Percentiles rank a stretch among this genome's conserved stretches.
Conservation (phyloP, 352 stramenopile species). For the Pythium aphanidermatum region DNA sequence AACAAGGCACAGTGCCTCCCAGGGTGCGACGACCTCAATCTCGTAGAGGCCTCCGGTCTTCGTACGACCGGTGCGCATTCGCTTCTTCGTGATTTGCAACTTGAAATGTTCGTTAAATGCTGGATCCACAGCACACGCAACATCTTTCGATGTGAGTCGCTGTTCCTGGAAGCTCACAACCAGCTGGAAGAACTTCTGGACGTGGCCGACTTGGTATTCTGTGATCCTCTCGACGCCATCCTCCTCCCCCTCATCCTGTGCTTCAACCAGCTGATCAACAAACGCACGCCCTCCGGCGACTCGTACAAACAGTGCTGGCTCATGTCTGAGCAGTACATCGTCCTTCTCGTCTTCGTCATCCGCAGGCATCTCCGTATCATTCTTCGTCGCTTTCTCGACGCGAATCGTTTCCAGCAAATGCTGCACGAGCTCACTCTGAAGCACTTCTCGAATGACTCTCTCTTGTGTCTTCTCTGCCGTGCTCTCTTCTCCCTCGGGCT, state of each 20-base stretch:
- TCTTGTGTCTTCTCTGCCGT: constrained; percentile 16
- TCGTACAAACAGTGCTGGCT: constrained; percentile 39
- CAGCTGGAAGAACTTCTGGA: constrained; percentile 48
- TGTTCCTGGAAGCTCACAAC: constrained; percentile 52
- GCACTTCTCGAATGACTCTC: constrained; percentile 43
- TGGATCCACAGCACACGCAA: constrained; percentile 50
- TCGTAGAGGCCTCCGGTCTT: constrained; percentile 29
- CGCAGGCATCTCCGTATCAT: not conserved
- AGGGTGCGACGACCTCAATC: constrained; percentile 53
- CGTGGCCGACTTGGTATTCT: constrained; percentile 32
- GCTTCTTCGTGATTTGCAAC: constrained; percentile 38
- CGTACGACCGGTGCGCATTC: constrained; percentile 14
- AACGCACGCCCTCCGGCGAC: constrained; percentile 61
- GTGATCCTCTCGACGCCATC: constrained; percentile 7
- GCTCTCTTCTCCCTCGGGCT: constrained; percentile 3
- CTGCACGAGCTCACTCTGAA: constrained; percentile 74
- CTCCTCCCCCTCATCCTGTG: constrained; percentile 12
- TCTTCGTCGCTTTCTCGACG: constrained; percentile 20
- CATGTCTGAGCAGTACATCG: not conserved
- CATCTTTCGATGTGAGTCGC: constrained; percentile 33
- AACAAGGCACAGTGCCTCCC: constrained; percentile 61
- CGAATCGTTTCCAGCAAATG: constrained; percentile 48
- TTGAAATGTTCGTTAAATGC: constrained; percentile 67
- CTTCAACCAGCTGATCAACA: constrained; percentile 54
- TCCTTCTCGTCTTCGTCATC: constrained; percentile 3